These are phyloP conservation scores for Crucibulum laeve DNA, from an alignment of 768 basidiomycete species.

Conservation along the genomic window DNA sequence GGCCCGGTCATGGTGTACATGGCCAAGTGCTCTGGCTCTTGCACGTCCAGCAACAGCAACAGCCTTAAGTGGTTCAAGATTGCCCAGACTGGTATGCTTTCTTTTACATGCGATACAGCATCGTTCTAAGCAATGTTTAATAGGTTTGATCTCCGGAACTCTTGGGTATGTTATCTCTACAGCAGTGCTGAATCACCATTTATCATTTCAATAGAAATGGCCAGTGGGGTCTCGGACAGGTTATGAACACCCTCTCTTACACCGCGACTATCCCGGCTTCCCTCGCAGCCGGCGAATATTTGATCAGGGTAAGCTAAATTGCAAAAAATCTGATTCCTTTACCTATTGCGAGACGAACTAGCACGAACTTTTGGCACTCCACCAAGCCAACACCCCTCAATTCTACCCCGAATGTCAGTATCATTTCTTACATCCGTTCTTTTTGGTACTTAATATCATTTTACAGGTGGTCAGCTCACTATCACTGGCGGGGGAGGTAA, in stretches of 20 bases:
- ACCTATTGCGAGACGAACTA: too few species aligned
- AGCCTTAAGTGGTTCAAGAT: conserved; percentile 35
- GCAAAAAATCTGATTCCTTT: too few species aligned
- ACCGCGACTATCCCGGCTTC: conserved; percentile 27
- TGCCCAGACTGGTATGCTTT: conserved; percentile 18
- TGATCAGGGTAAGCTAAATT: conserved; percentile 25
- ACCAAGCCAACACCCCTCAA: conserved; percentile 33
- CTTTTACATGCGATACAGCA: background rate
- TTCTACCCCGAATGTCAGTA: conserved; percentile 33
- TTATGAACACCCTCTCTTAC: conserved; percentile 22
- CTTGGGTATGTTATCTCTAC: conserved; percentile 13
- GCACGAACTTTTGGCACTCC: conserved; percentile 32
- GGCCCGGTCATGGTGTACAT: conserved; percentile 34
- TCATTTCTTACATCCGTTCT: background rate
- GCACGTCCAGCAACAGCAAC: conserved; percentile 26
- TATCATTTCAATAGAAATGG: conserved; percentile 14
- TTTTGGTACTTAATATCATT: background rate
- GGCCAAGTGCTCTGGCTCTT: conserved; percentile 27
- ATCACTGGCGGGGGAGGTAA: conserved; percentile 31
- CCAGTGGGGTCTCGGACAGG: conserved; percentile 22
- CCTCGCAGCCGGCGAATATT: conserved; percentile 29
- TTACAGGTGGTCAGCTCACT: conserved; percentile 25
- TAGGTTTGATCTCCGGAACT: conserved; percentile 23
- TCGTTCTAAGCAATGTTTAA: background rate
- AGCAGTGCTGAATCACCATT: background rate